Evolutionary conservation across 805 yeast genomes (phyloP).

Genomic region (Blastobotrys attinorum): DNA sequence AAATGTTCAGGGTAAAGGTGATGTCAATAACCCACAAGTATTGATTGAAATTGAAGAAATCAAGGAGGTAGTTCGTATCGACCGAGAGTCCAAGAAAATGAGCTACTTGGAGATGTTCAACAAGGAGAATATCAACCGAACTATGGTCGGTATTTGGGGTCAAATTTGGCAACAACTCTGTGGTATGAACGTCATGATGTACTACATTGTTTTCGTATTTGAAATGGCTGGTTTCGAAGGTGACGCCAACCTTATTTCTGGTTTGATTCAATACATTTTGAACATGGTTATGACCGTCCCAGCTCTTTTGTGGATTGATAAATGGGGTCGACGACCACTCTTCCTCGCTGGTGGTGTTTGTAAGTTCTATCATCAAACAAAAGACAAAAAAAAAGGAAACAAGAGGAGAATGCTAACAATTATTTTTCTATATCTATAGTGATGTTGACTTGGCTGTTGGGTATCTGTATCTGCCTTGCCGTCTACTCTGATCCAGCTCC

Average conservation of each 20-base stretch:
- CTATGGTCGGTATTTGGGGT: slow-evolving; percentile 41
- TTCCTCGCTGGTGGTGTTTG: slow-evolving; percentile 53
- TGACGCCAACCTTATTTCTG: slow-evolving; percentile 43
- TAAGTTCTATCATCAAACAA: too few species aligned
- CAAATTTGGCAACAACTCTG: slow-evolving; percentile 57
- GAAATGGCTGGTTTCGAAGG: slow-evolving; percentile 54
- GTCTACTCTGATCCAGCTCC: slow-evolving; percentile 23
- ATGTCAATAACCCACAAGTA: slow-evolving; percentile 33
- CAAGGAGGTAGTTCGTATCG: slow-evolving; percentile 46
- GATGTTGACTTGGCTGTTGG: slow-evolving; percentile 56
- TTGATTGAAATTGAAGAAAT: slow-evolving; percentile 50
- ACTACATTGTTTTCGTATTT: slow-evolving; percentile 59
- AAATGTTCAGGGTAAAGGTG: slow-evolving; percentile 27
- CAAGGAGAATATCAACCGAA: slow-evolving; percentile 41
- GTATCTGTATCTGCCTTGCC: slow-evolving; percentile 44
- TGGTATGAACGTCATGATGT: slow-evolving; percentile 63
- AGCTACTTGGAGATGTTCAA: slow-evolving; percentile 44
- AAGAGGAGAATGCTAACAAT: too few species aligned
- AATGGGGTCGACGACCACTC: slow-evolving; percentile 54
- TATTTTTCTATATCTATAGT: too few species aligned
- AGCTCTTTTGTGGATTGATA: slow-evolving; percentile 52
- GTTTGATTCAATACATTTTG: slow-evolving; percentile 51
- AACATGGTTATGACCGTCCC: slow-evolving; percentile 52
- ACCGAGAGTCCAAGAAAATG: slow-evolving; percentile 40
- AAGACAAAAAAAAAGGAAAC: too few species aligned